Base-by-base conservation (phyloP, 495 filamentous ascomycete species). In the Penicillium tannophilum region DNA sequence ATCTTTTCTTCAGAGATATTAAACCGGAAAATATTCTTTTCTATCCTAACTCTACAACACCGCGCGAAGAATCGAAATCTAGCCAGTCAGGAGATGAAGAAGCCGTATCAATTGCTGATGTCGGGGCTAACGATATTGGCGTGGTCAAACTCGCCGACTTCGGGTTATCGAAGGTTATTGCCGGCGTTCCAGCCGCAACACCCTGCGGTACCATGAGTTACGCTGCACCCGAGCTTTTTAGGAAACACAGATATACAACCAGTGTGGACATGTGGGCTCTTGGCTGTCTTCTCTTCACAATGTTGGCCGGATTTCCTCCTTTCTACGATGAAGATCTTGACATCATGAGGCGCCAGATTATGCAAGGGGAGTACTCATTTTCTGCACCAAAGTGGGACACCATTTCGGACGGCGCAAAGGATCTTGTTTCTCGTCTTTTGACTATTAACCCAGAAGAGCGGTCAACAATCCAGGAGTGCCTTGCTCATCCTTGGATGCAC, bases 1-100 rank as follows among this genome's bases (percentile, higher is more conserved):
- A 28, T 31, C 17, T 51, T 43, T 28, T 28, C 3, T n/a, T n/a
- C 70, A 98, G 93, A 65, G 93, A 98, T 70, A 98, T 98, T 76
- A 98, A 98, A 76, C 93, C 93, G 8, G 93, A 98, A 69, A 98
- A 98, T 63, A 82, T 97, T 35, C 81, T 98, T 17, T 97, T 97
- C 75, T 87, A 90, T 59, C 93, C 92, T 39, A 88, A 84, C 50
- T 86, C 90, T 1, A 88, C 94, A 0, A 75, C 92, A 28, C 91
- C 92, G 1, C 86, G 87, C n/a, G 91, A 87, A 73, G 78, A 84
- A 52, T 91, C 90, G 1, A 89, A 90, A 72, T 86, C 89, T 3
- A 85, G 77, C 60, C 81, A 81, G 39, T 82, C 90, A 1, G 91
- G 91, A 19, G 93, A 97, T 61, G 93, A 98, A 72, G 47, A 50